Conservation (phyloP, 345 rosid genomes). For the Aethionema arabicum region DNA sequence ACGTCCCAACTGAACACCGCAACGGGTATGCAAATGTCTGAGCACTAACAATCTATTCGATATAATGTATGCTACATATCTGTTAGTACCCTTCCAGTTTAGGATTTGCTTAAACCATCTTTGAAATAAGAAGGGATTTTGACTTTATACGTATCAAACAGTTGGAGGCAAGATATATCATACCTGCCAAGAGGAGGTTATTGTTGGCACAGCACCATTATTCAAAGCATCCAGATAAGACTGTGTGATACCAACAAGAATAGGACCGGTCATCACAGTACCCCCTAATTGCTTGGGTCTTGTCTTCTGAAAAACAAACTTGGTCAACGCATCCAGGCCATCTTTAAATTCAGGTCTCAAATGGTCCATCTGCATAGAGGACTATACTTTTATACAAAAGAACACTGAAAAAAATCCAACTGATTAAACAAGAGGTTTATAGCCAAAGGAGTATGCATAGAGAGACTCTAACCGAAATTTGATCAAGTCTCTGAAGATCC, state of each 20-base stretch:
- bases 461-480: slow-evolving; percentile 62
- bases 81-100: not conserved
- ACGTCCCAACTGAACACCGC: not conserved
- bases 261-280: slow-evolving; percentile 85
- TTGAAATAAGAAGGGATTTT: not conserved
- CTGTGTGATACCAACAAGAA: slow-evolving; percentile 85
- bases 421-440: not conserved
- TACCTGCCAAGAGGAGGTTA: slow-evolving; percentile 99
- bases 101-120: not conserved
- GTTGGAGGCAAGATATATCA: slow-evolving; percentile 29
- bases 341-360: slow-evolving; percentile 82
- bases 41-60: not conserved
- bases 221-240: slow-evolving; percentile 93
- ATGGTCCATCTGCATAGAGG: slow-evolving; percentile 58
- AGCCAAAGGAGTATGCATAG: not conserved
- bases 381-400: not conserved
- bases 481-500: slow-evolving; percentile 91
- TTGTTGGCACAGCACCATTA: slow-evolving; percentile 97
- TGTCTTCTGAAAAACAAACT: slow-evolving; percentile 94
- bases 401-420: slow-evolving; percentile 6
- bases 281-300: slow-evolving; percentile 96
- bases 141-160: not conserved
- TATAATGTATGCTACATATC: slow-evolving; percentile 13
- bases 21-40: not conserved
- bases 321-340: slow-evolving; percentile 91